Base-by-base conservation (phyloP, 495 filamentous ascomycete species). In the Cercophora newfieldiana region DNA sequence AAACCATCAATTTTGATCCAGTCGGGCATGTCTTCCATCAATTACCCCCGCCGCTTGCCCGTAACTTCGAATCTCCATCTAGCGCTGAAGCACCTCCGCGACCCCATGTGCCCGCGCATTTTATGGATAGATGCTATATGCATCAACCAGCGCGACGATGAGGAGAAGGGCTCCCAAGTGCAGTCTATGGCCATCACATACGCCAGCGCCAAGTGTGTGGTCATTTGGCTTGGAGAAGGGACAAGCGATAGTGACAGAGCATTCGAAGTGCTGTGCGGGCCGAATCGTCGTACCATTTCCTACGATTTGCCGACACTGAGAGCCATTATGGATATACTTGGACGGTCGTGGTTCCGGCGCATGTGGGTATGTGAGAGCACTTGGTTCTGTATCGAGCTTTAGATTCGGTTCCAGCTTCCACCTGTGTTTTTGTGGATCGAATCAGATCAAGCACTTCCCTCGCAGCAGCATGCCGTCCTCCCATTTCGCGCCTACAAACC, bases 131-230 rank as follows among this genome's bases (percentile, higher is more conserved):
- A 44, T 16, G 37, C 37, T 44, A 14, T 44, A 8, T 44, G 37
- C 10, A 44, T 44, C 50, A 65, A 74, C 50, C 72, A 76, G 56
- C 22, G 59, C 3, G 51, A 73, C 22, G 0, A 7, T 1, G 24
- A 60, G 2, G 74, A 76, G 56, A 65, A 58, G 7, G 51, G 16
- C 0, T 44, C 49, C 10, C 72, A 76, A 28, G 65, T 76, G n/a
- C 59, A 69, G 65, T 29, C 61, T 5, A 76, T 76, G 68, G 67
- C 68, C 12, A 71, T 64, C 69, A 79, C 80, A 50, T 81, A 80
- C 63, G 62, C 47, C 10, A 64, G 67, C 58, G 77, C 78, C 33
- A 66, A 50, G 5, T 59, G 69, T 21, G 76, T 79, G 10, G 49
- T 75, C 59, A 71, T 44, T 16, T 44, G 37, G 37, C 37, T 44